These are phyloP conservation scores for Aspergillus hiratsukae DNA, from an alignment of 2,329 filamentous ascomycete genomes.

Conservation along the genomic window DNA sequence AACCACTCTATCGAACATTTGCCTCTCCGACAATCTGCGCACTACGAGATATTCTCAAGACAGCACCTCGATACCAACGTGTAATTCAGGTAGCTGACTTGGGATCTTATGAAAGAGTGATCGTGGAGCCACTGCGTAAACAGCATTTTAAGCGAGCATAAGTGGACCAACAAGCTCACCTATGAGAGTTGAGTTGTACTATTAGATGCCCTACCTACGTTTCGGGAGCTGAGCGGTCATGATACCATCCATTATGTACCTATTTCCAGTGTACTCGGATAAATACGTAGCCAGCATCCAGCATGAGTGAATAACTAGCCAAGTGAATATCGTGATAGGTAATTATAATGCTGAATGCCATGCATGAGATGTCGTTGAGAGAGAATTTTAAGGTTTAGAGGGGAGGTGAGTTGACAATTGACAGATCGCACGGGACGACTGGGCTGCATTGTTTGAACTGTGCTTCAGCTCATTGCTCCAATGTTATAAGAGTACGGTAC, in stretches of 20 bases:
- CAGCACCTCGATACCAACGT: not conserved
- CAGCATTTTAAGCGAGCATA: not conserved
- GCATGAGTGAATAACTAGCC: not conserved
- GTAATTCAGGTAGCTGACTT: not conserved
- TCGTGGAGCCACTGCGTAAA: not conserved
- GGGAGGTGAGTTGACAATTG: not conserved
- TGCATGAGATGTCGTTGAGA: not conserved
- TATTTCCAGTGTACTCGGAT: not conserved
- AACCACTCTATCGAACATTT: not conserved
- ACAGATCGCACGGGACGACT: not conserved
- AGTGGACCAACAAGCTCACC: not conserved
- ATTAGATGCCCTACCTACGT: not conserved
- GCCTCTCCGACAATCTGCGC: not conserved
- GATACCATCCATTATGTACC: not conserved
- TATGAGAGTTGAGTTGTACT: not conserved
- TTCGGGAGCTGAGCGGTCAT: not conserved
- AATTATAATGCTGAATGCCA: not conserved
- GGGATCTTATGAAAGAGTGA: not conserved
- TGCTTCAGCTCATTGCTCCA: too few species aligned
- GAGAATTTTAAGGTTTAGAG: not conserved
- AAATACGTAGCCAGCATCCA: not conserved
- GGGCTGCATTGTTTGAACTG: not conserved
- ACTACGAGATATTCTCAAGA: not conserved
- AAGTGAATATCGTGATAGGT: not conserved
- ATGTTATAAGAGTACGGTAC: too few species aligned